These are phyloP conservation scores for Moringa oleifera DNA, from an alignment of 345 rosid species.

Conservation along the genomic window DNA sequence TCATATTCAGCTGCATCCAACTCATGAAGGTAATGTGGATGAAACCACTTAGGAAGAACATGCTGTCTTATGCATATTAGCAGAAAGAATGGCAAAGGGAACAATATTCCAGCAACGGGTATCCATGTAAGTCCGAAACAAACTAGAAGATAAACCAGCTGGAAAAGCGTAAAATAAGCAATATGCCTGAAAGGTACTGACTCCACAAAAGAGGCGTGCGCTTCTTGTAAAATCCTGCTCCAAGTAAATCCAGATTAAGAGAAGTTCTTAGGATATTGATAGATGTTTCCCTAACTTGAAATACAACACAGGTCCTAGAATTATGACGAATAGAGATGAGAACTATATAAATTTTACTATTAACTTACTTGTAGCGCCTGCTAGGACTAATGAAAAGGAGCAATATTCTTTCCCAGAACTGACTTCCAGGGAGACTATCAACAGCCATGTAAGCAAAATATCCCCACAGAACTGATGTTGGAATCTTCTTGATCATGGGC, in stretches of 20 bases:
- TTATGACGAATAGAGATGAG: neutral
- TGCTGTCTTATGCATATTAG: constrained; percentile 68
- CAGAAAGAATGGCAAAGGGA: constrained; percentile 71
- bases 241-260: constrained; percentile 5
- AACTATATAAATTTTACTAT: neutral
- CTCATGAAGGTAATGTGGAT: constrained; percentile 33
- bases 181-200: constrained; percentile 56
- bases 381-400: constrained; percentile 61
- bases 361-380: constrained; percentile 62
- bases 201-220: constrained; percentile 57
- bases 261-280: neutral
- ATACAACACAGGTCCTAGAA: neutral
- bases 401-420: constrained; percentile 72
- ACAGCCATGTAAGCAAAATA: constrained; percentile 89
- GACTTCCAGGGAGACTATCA: constrained; percentile 88
- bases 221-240: constrained; percentile 44
- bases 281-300: neutral
- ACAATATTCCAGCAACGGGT: constrained; percentile 77
- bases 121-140: constrained; percentile 85
- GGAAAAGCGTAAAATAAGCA: constrained; percentile 53
- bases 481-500: constrained; percentile 69
- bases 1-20: constrained; percentile 66
- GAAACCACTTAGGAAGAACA: constrained; percentile 59
- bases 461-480: constrained; percentile 85
- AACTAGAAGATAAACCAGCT: constrained; percentile 48